Base-by-base conservation (phyloP, 1,139 yeast genomes). In the Yamadazyma taylorii region DNA sequence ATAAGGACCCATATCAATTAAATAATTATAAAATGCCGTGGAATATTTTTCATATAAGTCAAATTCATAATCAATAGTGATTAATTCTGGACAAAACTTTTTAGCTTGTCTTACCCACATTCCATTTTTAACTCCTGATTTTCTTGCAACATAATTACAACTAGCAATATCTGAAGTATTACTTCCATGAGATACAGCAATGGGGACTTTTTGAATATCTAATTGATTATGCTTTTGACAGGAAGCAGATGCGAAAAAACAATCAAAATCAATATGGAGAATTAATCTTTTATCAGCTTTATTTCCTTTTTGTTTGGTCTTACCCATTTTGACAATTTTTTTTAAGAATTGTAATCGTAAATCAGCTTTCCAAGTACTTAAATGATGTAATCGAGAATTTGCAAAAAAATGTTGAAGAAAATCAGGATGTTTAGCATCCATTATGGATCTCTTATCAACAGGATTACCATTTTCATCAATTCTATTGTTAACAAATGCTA, bases 191-290 rank as follows among this genome's bases (percentile, higher is more conserved):
- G 95, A 80, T 0, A 92, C 97, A 32, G 94, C 89, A 3, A 89
- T 73, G 0, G 97, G 95, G 19, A 72, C 78, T 5, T 46, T 65
- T 11, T 73, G 53, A 11, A 83, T 70, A 50, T 83, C 81, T 15
- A 80, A 51, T 6, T 79, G 67, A 0, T 85, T 83, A 30, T 70
- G 66, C 5, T 61, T 66, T 36, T 81, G 63, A 11, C 87, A 76
- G 0, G 97, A 85, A 0, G 86, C 96, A 0, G 95, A 74, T 1
- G 90, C 97, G 60, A 92, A 92, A 53, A 92, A 92, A 47, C 96
- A 88, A 57, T 92, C 98, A 58, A 88, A 92, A 57, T 92, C 98
- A 24, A 90, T 73, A 58, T 92, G 97, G 43, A 89, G 58, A 14
- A 89, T 75, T 0, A 73, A 59, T 30, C 61, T 32, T 3, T 35